Evolutionary conservation across 371 early-diverging fungal species (phyloP).

Genomic region (Mucor velutinosus): DNA sequence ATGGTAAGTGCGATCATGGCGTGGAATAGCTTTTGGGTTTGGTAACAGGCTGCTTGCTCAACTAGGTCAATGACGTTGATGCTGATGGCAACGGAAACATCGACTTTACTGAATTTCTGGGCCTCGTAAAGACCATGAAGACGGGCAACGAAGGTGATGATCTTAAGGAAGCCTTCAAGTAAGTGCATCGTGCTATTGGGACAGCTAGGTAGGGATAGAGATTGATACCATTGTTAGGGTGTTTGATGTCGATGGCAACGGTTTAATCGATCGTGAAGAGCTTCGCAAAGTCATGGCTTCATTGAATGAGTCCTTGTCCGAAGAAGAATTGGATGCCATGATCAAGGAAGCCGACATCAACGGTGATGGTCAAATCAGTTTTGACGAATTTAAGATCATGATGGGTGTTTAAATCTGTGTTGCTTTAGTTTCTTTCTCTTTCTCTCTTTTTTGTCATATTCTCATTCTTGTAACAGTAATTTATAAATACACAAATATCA

Average conservation of each 20-base stretch:
- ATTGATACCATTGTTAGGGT: conserved; percentile 22
- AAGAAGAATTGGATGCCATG: conserved; percentile 71
- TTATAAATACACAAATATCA: background rate
- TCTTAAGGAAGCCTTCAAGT: conserved; percentile 49
- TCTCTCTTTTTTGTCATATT: background rate
- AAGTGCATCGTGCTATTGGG: conserved; percentile 5
- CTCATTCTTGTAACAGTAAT: background rate
- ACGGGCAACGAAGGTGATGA: conserved; percentile 45
- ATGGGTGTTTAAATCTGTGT: conserved; percentile 53
- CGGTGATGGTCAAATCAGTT: conserved; percentile 48
- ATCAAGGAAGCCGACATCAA: conserved; percentile 58
- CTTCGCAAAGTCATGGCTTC: conserved; percentile 52
- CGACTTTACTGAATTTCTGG: conserved; percentile 91
- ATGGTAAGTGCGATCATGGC: conserved; percentile 42
- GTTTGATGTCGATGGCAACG: conserved; percentile 78
- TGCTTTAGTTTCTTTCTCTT: background rate
- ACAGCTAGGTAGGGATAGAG: background rate
- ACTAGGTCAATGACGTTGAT: conserved; percentile 88
- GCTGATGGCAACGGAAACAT: conserved; percentile 92
- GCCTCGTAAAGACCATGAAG: conserved; percentile 77
- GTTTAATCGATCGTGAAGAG: conserved; percentile 72
- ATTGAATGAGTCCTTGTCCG: conserved; percentile 63
- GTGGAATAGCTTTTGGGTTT: background rate
- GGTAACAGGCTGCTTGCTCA: background rate
- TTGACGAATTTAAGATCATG: conserved; percentile 58